phyloP scores from a whole-genome alignment of 306 rosid genomes.

The Ochetophila trinervis region DNA sequence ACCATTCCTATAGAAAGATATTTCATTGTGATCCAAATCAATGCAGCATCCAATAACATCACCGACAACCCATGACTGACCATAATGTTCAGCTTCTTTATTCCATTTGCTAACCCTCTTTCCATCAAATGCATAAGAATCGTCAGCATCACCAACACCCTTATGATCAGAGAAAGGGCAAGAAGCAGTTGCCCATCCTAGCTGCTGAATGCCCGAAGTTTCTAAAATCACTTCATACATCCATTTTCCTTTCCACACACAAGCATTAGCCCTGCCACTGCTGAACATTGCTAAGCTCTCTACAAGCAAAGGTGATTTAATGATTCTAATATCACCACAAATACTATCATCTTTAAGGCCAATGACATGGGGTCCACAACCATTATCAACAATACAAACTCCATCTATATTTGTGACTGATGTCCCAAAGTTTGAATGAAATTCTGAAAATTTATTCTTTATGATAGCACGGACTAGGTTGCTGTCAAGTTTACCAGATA shows the following conservation, averaged over 20 bases:
- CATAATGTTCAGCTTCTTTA: slow-evolving; percentile 75
- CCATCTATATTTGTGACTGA: slow-evolving; percentile 44
- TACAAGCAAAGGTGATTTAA: slow-evolving; percentile 57
- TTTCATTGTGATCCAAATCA: slow-evolving; percentile 79
- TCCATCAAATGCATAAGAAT: slow-evolving; percentile 98
- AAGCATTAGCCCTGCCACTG: slow-evolving; percentile 81
- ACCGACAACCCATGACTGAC: slow-evolving; percentile 93
- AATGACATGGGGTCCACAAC: slow-evolving; percentile 36
- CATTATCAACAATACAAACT: slow-evolving; percentile 37
- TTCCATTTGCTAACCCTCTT: slow-evolving; percentile 91
- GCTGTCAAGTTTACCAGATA: slow-evolving; percentile 53
- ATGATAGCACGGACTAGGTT: slow-evolving; percentile 46
- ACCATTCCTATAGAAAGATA: slow-evolving; percentile 83
- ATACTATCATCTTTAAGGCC: slow-evolving; percentile 66
- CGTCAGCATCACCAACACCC: slow-evolving; percentile 96
- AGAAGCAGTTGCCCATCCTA: slow-evolving; percentile 95
- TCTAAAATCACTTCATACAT: slow-evolving; percentile 92
- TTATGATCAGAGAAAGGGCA: slow-evolving; percentile 84
- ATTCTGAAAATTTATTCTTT: slow-evolving; percentile 49
- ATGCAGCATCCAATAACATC: slow-evolving; percentile 98
- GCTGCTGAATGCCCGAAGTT: slow-evolving; percentile 93
- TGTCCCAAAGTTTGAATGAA: slow-evolving; percentile 25
- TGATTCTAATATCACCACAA: slow-evolving; percentile 69
- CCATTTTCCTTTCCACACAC: slow-evolving; percentile 96
- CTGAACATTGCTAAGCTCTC: slow-evolving; percentile 93